phyloP scores from a whole-genome alignment of 805 yeast species.

The Hanseniaspora singularis region DNA sequence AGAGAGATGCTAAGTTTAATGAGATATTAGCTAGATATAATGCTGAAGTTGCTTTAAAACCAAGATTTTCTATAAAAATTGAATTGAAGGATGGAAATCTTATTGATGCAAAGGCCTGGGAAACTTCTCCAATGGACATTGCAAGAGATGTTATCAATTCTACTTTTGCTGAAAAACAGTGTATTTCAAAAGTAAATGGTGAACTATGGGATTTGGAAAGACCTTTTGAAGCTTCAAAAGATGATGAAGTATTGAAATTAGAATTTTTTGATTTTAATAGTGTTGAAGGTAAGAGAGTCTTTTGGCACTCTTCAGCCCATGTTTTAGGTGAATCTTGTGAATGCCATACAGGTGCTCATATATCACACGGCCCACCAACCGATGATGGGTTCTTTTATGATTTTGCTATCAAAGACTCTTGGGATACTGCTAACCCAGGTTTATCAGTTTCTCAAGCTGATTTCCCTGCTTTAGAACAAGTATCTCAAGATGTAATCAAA shows the following conservation, averaged over 20 bases:
- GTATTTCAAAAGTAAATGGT: constrained; percentile 84
- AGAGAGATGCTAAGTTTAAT: constrained; percentile 68
- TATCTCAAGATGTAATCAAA: constrained; percentile 80
- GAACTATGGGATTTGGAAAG: constrained; percentile 90
- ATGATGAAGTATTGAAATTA: constrained; percentile 33
- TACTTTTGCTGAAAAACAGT: constrained; percentile 77
- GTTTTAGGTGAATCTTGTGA: constrained; percentile 97
- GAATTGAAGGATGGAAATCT: constrained; percentile 78
- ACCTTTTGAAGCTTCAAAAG: constrained; percentile 65
- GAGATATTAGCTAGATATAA: constrained; percentile 67
- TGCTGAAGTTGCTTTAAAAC: constrained; percentile 51
- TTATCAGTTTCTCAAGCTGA: constrained; percentile 69
- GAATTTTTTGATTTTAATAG: constrained; percentile 84
- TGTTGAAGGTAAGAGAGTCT: constrained; percentile 89
- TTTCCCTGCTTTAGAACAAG: constrained; percentile 70
- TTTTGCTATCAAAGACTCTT: constrained; percentile 51
- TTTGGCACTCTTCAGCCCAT: constrained; percentile 99
- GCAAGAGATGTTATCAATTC: constrained; percentile 67
- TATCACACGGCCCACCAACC: constrained; percentile 92
- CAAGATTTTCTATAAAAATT: constrained; percentile 55
- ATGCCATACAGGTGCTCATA: constrained; percentile 88
- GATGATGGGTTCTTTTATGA: constrained; percentile 97
- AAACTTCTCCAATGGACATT: constrained; percentile 78
- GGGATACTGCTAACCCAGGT: constrained; percentile 46
- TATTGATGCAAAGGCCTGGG: constrained; percentile 73